Base-by-base conservation (phyloP, 768 basidiomycete genomes). In the Rhizopogon salebrosus region DNA sequence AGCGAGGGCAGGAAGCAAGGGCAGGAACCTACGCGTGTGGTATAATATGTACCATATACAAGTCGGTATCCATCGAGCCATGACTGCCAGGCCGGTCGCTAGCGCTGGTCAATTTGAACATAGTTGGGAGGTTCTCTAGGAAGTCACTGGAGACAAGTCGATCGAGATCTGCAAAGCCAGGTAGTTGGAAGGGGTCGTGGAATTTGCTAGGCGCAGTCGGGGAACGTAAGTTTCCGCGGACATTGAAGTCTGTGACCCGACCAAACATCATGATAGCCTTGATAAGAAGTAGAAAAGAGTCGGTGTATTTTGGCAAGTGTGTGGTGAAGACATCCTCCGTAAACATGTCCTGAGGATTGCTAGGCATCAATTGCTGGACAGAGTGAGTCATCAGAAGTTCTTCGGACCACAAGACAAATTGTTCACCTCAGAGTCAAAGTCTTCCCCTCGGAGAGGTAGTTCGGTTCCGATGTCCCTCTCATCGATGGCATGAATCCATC, bases 211-310 rank as follows among this genome's bases (percentile, higher is more conserved):
- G 81, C 0, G 82, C 78, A 7, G 80, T 80, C n/a, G 79, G 76
- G 14, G 80, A 80, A 29, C 84, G 82, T 34, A 92, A 70, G 61
- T 83, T 86, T 31, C 82, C 80, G 24, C 89, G 82, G 24, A 90
- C 88, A 60, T 87, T 90, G 66, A 82, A 90, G 67, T 93, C 91
- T 2, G 89, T 93, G 16, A 93, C 89, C 41, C 76, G 79, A 38
- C 90, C 91, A 62, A 92, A 92, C 24, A 92, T 66, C 88, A 93
- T 91, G 40, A 89, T 75, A 3, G 85, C 79, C 63, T 93, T 93
- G 64, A 92, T 80, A 49, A 92, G 80, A 20, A 92, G 79, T 34
- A 90, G 70, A 66, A 89, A 90, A 4, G 89, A 80, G 67, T 93
- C 91, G 0, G 88, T 91, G 60, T 90, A 92, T 62, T 82, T 80